phyloP scores from a whole-genome alignment of 2,329 filamentous ascomycete species.

The Nemania sp. region DNA sequence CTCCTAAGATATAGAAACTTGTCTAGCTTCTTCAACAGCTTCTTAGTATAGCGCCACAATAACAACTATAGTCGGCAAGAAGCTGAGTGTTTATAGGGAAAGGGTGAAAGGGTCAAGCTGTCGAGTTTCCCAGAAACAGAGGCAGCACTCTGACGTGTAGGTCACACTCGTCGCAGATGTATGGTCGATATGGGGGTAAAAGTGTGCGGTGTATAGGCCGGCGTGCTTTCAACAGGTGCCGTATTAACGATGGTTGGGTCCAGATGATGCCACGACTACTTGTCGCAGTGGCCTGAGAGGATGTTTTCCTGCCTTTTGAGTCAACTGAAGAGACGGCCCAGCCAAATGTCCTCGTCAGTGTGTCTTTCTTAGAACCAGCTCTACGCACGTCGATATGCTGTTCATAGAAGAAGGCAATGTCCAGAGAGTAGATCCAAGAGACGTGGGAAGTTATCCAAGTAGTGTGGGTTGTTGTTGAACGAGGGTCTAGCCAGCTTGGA shows the following conservation, averaged over 20 bases:
- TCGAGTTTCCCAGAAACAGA: not conserved
- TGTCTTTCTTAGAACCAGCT: not conserved
- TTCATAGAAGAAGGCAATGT: slow-evolving; percentile 7
- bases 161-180: not conserved
- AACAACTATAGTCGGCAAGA: slow-evolving; percentile 6
- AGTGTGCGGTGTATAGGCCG: not conserved
- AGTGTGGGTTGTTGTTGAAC: slow-evolving; percentile 6
- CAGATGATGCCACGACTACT: not conserved
- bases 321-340: slow-evolving; percentile 5
- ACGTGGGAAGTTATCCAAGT: slow-evolving; percentile 12
- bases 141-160: not conserved
- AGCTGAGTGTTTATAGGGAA: not conserved
- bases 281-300: slow-evolving; percentile 9
- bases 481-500: slow-evolving; percentile 10
- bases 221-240: not conserved
- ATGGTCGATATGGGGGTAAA: not conserved
- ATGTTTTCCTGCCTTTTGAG: not conserved
- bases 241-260: not conserved
- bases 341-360: not conserved
- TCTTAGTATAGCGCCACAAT: slow-evolving; percentile 4
- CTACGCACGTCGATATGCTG: slow-evolving; percentile 6
- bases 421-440: slow-evolving; percentile 13
- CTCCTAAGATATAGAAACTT: slow-evolving; percentile 23
- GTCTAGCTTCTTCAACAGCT: slow-evolving; percentile 19
- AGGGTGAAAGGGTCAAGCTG: slow-evolving; percentile 2